These are phyloP conservation scores for Skeletonema tropicum DNA, from an alignment of 108 stramenopile genomes.

Conservation along the genomic window DNA sequence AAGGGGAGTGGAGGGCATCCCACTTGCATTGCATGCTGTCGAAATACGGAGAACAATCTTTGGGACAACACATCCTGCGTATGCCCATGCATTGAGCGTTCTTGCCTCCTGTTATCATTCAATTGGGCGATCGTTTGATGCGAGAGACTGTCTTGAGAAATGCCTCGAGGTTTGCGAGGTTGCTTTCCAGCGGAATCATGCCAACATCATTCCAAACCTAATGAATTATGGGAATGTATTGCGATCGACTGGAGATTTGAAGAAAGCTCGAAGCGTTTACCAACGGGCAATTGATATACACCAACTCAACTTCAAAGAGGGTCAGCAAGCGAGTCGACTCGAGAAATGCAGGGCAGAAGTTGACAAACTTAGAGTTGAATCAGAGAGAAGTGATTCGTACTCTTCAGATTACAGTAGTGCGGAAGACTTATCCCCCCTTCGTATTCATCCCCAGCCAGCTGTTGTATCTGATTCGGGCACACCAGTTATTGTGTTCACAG, in stretches of 20 bases:
- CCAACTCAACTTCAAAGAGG: constrained; percentile 51
- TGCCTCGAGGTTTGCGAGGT: constrained; percentile 49
- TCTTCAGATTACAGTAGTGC: no score
- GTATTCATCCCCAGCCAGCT: background rate
- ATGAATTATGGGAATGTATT: constrained; percentile 58
- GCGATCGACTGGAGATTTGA: constrained; percentile 41
- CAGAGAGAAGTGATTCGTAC: background rate
- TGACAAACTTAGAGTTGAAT: constrained; percentile 11
- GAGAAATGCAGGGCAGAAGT: constrained; percentile 45
- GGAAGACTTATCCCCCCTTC: constrained; percentile 12
- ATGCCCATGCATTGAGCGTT: constrained; percentile 50
- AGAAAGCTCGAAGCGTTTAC: constrained; percentile 41
- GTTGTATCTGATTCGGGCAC: constrained; percentile 28
- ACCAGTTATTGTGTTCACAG: constrained; percentile 53
- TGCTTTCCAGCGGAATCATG: constrained; percentile 55
- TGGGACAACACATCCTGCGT: constrained; percentile 50
- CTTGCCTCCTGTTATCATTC: constrained; percentile 54
- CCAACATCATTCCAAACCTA: constrained; percentile 51
- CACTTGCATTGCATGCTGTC: constrained; percentile 50
- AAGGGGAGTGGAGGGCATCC: constrained; percentile 49
- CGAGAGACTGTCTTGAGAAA: constrained; percentile 46
- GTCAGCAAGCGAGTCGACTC: constrained; percentile 46
- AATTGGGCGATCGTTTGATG: constrained; percentile 50
- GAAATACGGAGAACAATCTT: constrained; percentile 46
- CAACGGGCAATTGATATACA: constrained; percentile 40